Evolutionary conservation across 805 yeast genomes (phyloP).

Genomic region (Schwanniomyces polymorphus): DNA sequence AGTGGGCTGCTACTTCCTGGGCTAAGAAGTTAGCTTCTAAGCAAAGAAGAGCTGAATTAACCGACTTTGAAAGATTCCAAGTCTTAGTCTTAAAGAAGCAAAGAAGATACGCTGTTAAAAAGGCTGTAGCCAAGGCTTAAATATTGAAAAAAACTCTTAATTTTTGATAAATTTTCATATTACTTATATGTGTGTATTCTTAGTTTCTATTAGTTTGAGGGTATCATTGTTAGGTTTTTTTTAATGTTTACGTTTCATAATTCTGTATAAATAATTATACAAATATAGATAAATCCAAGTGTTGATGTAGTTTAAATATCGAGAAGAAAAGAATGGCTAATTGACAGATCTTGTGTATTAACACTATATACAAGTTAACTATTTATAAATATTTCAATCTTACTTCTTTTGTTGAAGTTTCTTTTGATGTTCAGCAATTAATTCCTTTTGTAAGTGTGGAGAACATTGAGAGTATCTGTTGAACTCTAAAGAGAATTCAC

Average conservation of each 20-base stretch:
- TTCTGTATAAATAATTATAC: slow-evolving; percentile 13
- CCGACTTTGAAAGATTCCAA: slow-evolving; percentile 99
- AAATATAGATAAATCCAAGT: slow-evolving; percentile 1
- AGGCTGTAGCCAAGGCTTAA: slow-evolving; percentile 96
- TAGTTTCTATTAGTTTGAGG: slow-evolving; percentile 23
- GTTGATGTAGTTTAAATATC: slow-evolving; percentile 7
- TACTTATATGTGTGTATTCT: slow-evolving; percentile 24
- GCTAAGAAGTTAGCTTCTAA: slow-evolving; percentile 97
- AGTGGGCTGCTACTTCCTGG: slow-evolving; percentile 95
- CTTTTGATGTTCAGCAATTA: slow-evolving; percentile 74
- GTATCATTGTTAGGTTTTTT: slow-evolving; percentile 26
- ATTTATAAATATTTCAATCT: not conserved
- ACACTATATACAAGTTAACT: slow-evolving; percentile 11
- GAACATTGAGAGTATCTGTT: slow-evolving; percentile 88
- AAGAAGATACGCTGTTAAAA: slow-evolving; percentile 91
- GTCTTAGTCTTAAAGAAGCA: slow-evolving; percentile 96
- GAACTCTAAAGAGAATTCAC: slow-evolving; percentile 95
- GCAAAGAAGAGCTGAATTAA: slow-evolving; percentile 86
- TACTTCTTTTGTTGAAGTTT: slow-evolving; percentile 11
- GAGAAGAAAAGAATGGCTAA: not conserved
- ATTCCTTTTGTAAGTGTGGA: slow-evolving; percentile 85
- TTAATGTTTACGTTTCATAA: slow-evolving; percentile 27
- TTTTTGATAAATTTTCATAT: slow-evolving; percentile 13
- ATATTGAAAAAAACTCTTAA: slow-evolving; percentile 16
- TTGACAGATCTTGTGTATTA: not conserved